phyloP scores from a whole-genome alignment of 805 yeast genomes.

The Debaryomyces prosopidis region DNA sequence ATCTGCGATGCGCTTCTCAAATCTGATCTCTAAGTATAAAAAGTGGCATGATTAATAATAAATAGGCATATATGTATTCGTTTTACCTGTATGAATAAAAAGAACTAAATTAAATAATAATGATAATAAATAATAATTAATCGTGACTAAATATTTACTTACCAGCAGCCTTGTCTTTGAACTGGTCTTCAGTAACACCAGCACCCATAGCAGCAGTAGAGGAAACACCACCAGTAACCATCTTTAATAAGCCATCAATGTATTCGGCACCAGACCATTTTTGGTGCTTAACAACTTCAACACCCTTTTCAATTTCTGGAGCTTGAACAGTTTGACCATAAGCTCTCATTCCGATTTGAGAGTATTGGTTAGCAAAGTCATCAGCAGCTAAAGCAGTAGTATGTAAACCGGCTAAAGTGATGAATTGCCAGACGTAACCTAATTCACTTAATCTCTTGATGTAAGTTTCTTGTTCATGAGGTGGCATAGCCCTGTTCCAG shows the following conservation, averaged over 20 bases:
- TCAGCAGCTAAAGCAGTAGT: slow-evolving; percentile 92
- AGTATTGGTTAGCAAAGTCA: slow-evolving; percentile 75
- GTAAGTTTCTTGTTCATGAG: slow-evolving; percentile 86
- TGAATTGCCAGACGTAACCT: slow-evolving; percentile 97
- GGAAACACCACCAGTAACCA: slow-evolving; percentile 91
- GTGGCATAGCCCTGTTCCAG: slow-evolving; percentile 93
- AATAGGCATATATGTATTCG: background rate
- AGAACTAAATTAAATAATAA: background rate
- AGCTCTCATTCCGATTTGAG: slow-evolving; percentile 90
- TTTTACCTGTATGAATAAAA: background rate
- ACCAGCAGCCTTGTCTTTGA: slow-evolving; percentile 46
- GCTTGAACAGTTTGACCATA: slow-evolving; percentile 87
- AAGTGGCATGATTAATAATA: background rate
- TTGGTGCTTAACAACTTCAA: slow-evolving; percentile 96
- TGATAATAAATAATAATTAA: background rate
- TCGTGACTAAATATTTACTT: slow-evolving; percentile 5
- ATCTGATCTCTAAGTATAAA: too few species aligned
- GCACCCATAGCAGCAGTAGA: slow-evolving; percentile 98
- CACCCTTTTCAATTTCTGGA: slow-evolving; percentile 83
- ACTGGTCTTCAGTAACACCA: slow-evolving; percentile 97
- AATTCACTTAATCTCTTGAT: slow-evolving; percentile 81
- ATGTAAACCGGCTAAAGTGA: slow-evolving; percentile 95
- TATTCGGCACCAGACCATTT: slow-evolving; percentile 99
- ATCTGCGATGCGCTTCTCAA: too few species aligned
- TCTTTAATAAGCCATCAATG: slow-evolving; percentile 84